Evolutionary conservation across 164 flowering plant genomes (phyloP), one percentile per base, ranked within the genome.

Genomic region (Stephania japonica): DNA sequence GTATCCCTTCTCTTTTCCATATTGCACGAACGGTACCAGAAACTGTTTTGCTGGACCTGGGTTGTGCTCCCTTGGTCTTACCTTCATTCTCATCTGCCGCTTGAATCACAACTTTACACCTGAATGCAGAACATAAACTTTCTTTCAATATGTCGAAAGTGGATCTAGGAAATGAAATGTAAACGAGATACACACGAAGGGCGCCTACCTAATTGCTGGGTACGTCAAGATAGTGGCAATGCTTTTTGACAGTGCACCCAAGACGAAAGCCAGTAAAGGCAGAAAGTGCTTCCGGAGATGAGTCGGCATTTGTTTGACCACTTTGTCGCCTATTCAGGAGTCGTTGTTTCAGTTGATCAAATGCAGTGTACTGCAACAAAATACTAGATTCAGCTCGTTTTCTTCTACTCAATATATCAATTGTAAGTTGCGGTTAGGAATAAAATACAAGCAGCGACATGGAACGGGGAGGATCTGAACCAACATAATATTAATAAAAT

Each of bases 21-120:
- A 91, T 91, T 38, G 86, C 65, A 49, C 18, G 44, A 18, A 86
- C 4, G 64, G 88, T 82, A 68, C 80, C 79, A 0, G 77, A 79
- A 9, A 88, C 43, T n/a, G 91, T 85, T 69, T 62, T 72, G 21
- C 80, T 62, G 49, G 83, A 26, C 73, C 75, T 80, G 18, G 53
- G 69, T 76, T 79, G 56, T 67, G 73, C 72, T 73, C 80, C 79
- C 5, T 76, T 71, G 32, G 68, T 72, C 9, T 47, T 72, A 18
- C 85, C 84, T 66, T 86, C 90, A 19, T 85, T 80, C 41, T 82
- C 62, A 27, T 86, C 89, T 13, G 93, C 90, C 63, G 98, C 88
- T 72, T 92, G 98, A 77, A 92, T 85, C 89, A 83, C 83, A 72
- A 92, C 94, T 78, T 92, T 92, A 80, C 96, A 89, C 85, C 97